A percentile compares a stretch with the other conserved stretches of the same genome.
Conservation (phyloP, 768 basidiomycete species). For the Mycena venus region DNA sequence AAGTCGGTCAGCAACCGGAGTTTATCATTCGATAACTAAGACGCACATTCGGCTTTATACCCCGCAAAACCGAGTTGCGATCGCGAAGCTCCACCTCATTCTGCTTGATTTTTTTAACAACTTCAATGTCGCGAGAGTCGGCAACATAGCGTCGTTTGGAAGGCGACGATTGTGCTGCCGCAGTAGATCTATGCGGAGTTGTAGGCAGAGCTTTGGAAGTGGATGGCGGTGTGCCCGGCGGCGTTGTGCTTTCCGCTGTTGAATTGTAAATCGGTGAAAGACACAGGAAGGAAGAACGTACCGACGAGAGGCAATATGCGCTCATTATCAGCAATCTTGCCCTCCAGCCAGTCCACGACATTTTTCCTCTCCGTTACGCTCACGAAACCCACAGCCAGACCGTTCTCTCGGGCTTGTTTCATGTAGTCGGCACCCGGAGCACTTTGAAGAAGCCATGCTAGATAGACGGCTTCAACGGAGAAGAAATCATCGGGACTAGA, state of each 20-base stretch:
- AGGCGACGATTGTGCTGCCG: constrained; percentile 58
- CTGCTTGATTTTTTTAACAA: constrained; percentile 86
- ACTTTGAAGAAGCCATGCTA: constrained; percentile 86
- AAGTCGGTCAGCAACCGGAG: background rate
- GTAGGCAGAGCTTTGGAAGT: constrained; percentile 44
- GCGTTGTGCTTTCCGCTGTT: constrained; percentile 68
- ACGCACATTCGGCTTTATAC: constrained; percentile 83
- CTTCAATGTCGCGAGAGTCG: constrained; percentile 82
- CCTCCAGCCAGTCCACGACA: constrained; percentile 89
- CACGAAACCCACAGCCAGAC: constrained; percentile 81
- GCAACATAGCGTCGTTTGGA: constrained; percentile 84
- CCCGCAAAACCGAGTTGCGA: constrained; percentile 86
- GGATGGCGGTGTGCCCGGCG: constrained; percentile 64
- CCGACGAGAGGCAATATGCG: constrained; percentile 62
- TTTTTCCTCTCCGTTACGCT: constrained; percentile 89
- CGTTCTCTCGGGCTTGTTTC: constrained; percentile 83
- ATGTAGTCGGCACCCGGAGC: constrained; percentile 88
- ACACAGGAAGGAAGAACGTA: constrained; percentile 27
- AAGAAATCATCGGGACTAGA: constrained; percentile 75
- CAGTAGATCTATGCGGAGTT: constrained; percentile 44
- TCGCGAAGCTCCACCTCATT: constrained; percentile 87
- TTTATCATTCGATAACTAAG: background rate
- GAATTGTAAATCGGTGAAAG: constrained; percentile 8
- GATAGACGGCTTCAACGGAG: constrained; percentile 83
- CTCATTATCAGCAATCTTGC: constrained; percentile 63